Percentiles rank a stretch among this genome's conserved stretches.
Evolutionary conservation across 768 basidiomycete genomes (phyloP).

Genomic region (Podaxis sp.): DNA sequence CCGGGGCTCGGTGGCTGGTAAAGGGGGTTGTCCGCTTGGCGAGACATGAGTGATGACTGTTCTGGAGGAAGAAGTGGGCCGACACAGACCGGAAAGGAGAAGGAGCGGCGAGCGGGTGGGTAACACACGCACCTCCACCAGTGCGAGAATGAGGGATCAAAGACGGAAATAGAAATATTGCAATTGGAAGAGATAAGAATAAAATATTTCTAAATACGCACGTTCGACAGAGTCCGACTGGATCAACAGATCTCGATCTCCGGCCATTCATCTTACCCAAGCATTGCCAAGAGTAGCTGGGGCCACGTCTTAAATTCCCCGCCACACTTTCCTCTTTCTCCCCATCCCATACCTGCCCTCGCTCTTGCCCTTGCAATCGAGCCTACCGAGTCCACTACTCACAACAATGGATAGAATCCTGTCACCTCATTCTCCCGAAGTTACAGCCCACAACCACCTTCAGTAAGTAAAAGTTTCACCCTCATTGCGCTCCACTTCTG

Average conservation of each 20-base stretch:
- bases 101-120: background rate
- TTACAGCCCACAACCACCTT: slow-evolving; percentile 61
- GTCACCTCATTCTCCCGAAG: slow-evolving; percentile 71
- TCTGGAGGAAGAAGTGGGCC: slow-evolving; percentile 7
- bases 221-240: slow-evolving; percentile 23
- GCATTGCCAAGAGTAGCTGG: slow-evolving; percentile 12
- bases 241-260: slow-evolving; percentile 8
- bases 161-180: slow-evolving; percentile 10
- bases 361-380: slow-evolving; percentile 7
- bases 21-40: slow-evolving; percentile 27
- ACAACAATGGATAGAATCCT: slow-evolving; percentile 64
- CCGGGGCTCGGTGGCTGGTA: slow-evolving; percentile 39
- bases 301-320: slow-evolving; percentile 18
- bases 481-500: slow-evolving; percentile 10
- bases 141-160: background rate
- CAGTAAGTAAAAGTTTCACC: slow-evolving; percentile 41
- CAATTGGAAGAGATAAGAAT: slow-evolving; percentile 13
- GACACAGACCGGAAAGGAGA: background rate
- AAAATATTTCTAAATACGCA: slow-evolving; percentile 18
- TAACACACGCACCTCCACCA: background rate
- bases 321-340: slow-evolving; percentile 12
- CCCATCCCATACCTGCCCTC: slow-evolving; percentile 11
- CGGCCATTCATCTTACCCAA: slow-evolving; percentile 16
- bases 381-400: slow-evolving; percentile 2
- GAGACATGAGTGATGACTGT: background rate